Evolutionary conservation across 2,329 filamentous ascomycete species (phyloP).

Genomic region (Cephalotrichum gorgonifer): DNA sequence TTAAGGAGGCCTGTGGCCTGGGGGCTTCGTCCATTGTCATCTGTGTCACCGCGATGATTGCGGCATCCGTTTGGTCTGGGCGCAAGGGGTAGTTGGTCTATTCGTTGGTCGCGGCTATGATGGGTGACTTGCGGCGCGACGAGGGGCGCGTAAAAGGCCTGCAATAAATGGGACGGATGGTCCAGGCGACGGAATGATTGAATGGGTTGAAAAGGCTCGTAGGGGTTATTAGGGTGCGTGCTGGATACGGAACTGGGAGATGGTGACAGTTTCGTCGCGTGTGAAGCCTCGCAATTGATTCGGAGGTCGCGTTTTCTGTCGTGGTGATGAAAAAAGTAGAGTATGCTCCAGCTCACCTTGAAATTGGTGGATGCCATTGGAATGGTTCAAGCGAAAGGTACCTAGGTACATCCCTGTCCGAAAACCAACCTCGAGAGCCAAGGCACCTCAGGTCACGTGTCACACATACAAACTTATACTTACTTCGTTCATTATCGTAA

Average conservation of each 20-base stretch:
- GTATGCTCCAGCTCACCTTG: not conserved
- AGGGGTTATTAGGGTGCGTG: not conserved
- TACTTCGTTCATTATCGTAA: too few relatives aligned
- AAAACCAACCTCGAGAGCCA: too few relatives aligned
- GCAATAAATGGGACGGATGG: not conserved
- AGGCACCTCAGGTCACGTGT: too few relatives aligned
- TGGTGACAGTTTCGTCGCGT: not conserved
- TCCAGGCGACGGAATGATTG: too few relatives aligned
- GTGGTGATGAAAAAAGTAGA: not conserved
- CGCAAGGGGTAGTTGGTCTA: not conserved
- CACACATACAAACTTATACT: too few relatives aligned
- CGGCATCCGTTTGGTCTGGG: not conserved
- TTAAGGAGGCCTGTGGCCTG: constrained; percentile 75
- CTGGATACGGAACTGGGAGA: not conserved
- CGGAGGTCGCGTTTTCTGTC: not conserved
- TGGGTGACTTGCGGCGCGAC: not conserved
- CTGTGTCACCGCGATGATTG: not conserved
- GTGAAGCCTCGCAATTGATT: not conserved
- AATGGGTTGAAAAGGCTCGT: not conserved
- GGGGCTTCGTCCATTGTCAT: constrained; percentile 34
- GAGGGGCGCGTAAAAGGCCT: not conserved
- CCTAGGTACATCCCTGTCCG: not conserved
- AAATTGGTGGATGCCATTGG: not conserved
- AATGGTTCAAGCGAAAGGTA: not conserved
- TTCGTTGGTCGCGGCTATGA: not conserved